A percentile compares a stretch with the other conserved stretches of the same genome.
phyloP scores from a whole-genome alignment of 2,329 filamentous ascomycete species.

The Sporothrix dimorphospora region DNA sequence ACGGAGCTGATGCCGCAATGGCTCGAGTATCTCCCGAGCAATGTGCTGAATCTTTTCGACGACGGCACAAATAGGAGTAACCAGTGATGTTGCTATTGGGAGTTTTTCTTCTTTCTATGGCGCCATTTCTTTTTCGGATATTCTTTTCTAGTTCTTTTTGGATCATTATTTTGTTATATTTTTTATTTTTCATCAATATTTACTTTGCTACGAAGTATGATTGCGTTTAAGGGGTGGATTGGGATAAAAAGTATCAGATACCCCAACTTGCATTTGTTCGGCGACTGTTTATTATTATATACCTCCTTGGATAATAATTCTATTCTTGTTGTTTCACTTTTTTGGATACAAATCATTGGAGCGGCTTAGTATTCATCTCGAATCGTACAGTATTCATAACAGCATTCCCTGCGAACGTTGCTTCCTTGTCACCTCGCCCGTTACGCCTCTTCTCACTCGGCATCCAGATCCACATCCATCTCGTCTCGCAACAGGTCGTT shows the following conservation, averaged over 20 bases:
- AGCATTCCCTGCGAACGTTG: neutral
- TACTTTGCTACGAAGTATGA: conserved; percentile 18
- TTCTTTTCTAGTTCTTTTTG: neutral
- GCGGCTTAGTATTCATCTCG: neutral
- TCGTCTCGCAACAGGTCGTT: conserved; percentile 74
- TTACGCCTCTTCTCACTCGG: neutral
- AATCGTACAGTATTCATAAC: conserved; percentile 8
- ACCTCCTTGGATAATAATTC: neutral
- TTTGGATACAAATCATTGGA: neutral
- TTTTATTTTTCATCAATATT: neutral
- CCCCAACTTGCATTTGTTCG: conserved; percentile 24
- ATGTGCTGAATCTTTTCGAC: conserved; percentile 63
- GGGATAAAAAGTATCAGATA: conserved; percentile 20
- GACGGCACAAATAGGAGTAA: conserved; percentile 28
- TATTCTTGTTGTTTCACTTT: neutral
- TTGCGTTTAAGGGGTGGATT: neutral
- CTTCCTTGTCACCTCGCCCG: conserved; percentile 26
- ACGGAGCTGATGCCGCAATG: conserved; percentile 71
- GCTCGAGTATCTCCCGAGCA: conserved; percentile 72
- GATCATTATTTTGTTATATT: neutral
- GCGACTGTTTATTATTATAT: neutral
- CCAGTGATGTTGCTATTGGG: neutral
- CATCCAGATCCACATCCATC: conserved; percentile 65
- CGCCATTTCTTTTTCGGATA: neutral
- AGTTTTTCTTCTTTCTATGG: neutral